Evolutionary conservation across 805 yeast species (phyloP).

Genomic region (Jamesozyma hellenica): DNA sequence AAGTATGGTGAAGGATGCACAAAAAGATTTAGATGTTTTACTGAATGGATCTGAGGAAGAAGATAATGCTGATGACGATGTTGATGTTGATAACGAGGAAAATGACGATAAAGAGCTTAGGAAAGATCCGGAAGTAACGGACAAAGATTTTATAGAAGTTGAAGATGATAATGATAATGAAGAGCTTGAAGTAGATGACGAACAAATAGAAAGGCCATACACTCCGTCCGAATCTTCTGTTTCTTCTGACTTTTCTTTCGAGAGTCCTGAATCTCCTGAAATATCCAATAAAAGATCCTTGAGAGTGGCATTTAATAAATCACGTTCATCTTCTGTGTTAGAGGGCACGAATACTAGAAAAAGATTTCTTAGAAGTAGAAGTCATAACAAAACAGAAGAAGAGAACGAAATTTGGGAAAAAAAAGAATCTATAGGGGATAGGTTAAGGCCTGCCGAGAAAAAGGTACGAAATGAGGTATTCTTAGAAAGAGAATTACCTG

Average conservation of each 20-base stretch:
- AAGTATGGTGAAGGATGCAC: slow-evolving; percentile 22
- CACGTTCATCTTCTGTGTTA: no score
- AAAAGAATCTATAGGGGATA: slow-evolving; percentile 7
- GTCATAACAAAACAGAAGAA: not conserved
- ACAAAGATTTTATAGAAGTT: not conserved
- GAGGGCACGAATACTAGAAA: not conserved
- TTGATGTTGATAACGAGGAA: slow-evolving; percentile 1
- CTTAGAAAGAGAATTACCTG: slow-evolving; percentile 16
- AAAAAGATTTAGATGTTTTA: slow-evolving; percentile 20
- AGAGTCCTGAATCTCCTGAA: not conserved
- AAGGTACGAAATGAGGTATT: slow-evolving; percentile 22
- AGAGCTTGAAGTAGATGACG: slow-evolving; percentile 1
- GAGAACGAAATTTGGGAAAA: not conserved
- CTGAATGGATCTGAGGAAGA: slow-evolving; percentile 10
- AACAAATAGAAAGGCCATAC: not conserved
- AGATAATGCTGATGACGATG: slow-evolving; percentile 4
- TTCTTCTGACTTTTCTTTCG: not conserved
- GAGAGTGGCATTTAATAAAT: no score
- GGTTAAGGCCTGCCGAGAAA: slow-evolving; percentile 20
- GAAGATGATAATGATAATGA: not conserved
- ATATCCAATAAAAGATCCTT: not conserved
- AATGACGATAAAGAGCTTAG: slow-evolving; percentile 6
- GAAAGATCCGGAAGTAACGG: not conserved
- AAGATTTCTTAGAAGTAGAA: slow-evolving; percentile 1
- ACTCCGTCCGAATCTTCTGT: slow-evolving; percentile 1